These are phyloP conservation scores for Cyberlindnera samutprakarnensis DNA, from an alignment of 805 yeast species.

Conservation along the genomic window DNA sequence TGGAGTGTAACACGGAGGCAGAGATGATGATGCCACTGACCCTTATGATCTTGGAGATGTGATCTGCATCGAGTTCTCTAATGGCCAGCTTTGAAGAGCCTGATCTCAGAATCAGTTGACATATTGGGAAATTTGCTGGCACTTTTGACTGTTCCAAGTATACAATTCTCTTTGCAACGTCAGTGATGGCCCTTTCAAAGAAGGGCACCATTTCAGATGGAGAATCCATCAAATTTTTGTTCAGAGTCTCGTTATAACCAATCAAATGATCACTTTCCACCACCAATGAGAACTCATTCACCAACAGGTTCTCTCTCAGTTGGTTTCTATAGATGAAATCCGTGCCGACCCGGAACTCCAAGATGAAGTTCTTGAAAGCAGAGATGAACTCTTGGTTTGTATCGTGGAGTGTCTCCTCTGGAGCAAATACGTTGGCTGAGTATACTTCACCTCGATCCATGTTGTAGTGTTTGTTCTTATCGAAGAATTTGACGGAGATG, in stretches of 20 bases:
- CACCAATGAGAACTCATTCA: slow-evolving; percentile 61
- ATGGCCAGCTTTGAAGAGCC: slow-evolving; percentile 66
- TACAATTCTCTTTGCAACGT: slow-evolving; percentile 66
- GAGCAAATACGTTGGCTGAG: slow-evolving; percentile 81
- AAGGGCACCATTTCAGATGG: slow-evolving; percentile 84
- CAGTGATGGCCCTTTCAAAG: slow-evolving; percentile 76
- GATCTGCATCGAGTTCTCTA: slow-evolving; percentile 78
- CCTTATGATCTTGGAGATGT: slow-evolving; percentile 83
- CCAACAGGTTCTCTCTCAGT: slow-evolving; percentile 75
- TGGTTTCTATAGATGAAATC: slow-evolving; percentile 87
- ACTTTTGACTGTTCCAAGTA: slow-evolving; percentile 40
- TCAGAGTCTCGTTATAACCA: slow-evolving; percentile 82
- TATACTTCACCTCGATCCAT: slow-evolving; percentile 45
- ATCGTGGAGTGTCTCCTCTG: slow-evolving; percentile 60
- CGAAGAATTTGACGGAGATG: no score
- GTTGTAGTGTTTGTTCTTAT: neutral
- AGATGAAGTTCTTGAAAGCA: slow-evolving; percentile 73
- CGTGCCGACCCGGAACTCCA: slow-evolving; percentile 79
- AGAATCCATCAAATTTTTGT: slow-evolving; percentile 75
- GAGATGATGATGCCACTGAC: slow-evolving; percentile 91
- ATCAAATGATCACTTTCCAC: slow-evolving; percentile 82
- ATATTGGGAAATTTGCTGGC: slow-evolving; percentile 59
- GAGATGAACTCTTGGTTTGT: slow-evolving; percentile 62
- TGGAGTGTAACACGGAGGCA: slow-evolving; percentile 79
- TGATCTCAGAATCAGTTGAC: slow-evolving; percentile 74